Evolutionary conservation across 345 rosid genomes (phyloP).

Genomic region (Rhodamnia argentea): DNA sequence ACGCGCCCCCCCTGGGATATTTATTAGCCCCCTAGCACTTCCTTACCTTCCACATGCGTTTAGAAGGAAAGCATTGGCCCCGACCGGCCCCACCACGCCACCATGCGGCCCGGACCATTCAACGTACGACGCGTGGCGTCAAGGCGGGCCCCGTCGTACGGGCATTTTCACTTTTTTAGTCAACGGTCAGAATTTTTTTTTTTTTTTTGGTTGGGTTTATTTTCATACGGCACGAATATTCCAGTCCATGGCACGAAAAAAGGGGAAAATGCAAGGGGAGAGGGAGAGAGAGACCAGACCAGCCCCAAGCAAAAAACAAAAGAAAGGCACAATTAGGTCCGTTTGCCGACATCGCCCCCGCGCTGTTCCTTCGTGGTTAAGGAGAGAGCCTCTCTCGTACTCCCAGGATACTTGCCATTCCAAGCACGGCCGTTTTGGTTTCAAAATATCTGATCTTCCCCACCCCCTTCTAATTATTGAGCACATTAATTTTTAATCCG

Average conservation of each 20-base stretch:
- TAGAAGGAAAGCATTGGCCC: no score
- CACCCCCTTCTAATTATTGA: not conserved
- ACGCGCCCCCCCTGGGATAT: no score
- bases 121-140: no score
- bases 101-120: no score
- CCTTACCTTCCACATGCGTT: no score
- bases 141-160: no score
- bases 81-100: no score
- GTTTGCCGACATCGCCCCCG: not conserved
- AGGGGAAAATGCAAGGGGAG: not conserved
- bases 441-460: not conserved
- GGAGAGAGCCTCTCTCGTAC: no score
- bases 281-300: not conserved
- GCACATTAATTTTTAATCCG: not conserved
- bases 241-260: not conserved
- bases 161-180: no score
- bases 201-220: not conserved
- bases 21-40: no score
- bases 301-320: not conserved
- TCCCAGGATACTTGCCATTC: not conserved
- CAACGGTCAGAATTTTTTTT: not conserved
- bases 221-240: not conserved
- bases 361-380: not conserved
- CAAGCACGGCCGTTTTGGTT: not conserved
- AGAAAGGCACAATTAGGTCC: not conserved